phyloP scores from a whole-genome alignment of 1,284 basidiomycete genomes.

The Neolentinus lepideus region DNA sequence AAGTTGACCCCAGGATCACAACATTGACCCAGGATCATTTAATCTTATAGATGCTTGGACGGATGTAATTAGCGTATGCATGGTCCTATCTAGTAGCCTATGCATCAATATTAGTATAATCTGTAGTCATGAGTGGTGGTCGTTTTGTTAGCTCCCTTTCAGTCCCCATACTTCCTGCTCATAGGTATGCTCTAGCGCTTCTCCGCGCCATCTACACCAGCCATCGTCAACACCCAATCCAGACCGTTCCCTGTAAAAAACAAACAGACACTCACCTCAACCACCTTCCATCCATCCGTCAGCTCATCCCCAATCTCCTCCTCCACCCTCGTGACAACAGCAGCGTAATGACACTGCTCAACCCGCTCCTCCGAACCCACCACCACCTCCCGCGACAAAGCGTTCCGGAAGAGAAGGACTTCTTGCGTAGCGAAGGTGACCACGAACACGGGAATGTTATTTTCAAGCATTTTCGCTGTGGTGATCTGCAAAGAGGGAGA shows the following conservation, averaged over 20 bases:
- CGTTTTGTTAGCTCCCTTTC: background rate
- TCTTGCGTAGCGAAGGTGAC: slow-evolving; percentile 94
- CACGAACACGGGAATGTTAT: slow-evolving; percentile 88
- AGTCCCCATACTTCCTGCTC: slow-evolving; percentile 4
- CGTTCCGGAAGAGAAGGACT: slow-evolving; percentile 86
- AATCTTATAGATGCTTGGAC: background rate
- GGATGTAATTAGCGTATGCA: background rate
- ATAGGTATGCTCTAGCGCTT: slow-evolving; percentile 30
- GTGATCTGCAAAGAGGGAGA: slow-evolving; percentile 42
- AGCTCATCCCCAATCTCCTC: slow-evolving; percentile 86
- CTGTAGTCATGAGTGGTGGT: slow-evolving; percentile 2
- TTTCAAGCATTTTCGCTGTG: slow-evolving; percentile 83
- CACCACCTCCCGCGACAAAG: slow-evolving; percentile 77
- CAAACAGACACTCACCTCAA: slow-evolving; percentile 63
- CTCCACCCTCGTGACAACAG: slow-evolving; percentile 84
- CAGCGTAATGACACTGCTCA: slow-evolving; percentile 90
- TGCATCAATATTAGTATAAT: background rate
- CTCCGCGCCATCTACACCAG: slow-evolving; percentile 26
- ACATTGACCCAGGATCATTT: no score
- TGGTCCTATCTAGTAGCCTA: slow-evolving; percentile 1
- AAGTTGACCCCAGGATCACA: no score
- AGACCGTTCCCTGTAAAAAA: background rate
- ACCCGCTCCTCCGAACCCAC: slow-evolving; percentile 88
- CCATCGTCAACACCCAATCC: background rate
- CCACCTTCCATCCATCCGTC: slow-evolving; percentile 97